Percentiles rank a stretch among this genome's conserved stretches.
Evolutionary conservation across 1,139 yeast species (phyloP).

Genomic region (Waltiozyma sp.): DNA sequence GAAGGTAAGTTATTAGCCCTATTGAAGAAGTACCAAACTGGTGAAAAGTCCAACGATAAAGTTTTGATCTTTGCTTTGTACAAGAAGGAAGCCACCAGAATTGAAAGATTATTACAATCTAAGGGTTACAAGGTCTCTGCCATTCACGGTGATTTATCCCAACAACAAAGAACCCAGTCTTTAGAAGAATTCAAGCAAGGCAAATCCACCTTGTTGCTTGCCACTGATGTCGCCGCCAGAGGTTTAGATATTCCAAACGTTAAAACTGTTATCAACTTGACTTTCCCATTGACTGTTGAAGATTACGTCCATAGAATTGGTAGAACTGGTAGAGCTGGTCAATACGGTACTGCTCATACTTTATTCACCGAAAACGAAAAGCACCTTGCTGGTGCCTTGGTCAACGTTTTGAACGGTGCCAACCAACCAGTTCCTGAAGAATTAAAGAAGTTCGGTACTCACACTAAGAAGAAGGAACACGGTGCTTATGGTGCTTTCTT

Average conservation of each 20-base stretch:
- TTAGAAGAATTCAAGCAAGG: constrained; percentile 80
- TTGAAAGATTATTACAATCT: constrained; percentile 64
- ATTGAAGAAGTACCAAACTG: constrained; percentile 64
- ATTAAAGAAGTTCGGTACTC: constrained; percentile 88
- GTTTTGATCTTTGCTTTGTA: constrained; percentile 86
- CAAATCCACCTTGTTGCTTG: constrained; percentile 62
- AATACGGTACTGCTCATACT: constrained; percentile 88
- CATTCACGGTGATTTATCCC: constrained; percentile 91
- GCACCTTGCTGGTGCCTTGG: constrained; percentile 90
- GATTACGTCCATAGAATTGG: constrained; percentile 98
- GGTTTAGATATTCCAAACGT: constrained; percentile 98
- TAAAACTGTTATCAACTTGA: constrained; percentile 87
- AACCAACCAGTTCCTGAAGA: constrained; percentile 97
- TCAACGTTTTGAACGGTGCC: constrained; percentile 87
- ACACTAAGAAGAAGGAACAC: constrained; percentile 94
- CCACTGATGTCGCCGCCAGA: constrained; percentile 98
- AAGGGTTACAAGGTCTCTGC: constrained; percentile 82
- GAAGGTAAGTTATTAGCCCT: constrained; percentile 66
- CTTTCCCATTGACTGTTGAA: constrained; percentile 95
- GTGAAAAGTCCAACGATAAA: constrained; percentile 58
- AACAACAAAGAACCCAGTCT: constrained; percentile 85
- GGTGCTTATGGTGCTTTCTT: constrained; percentile 94
- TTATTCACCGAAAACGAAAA: constrained; percentile 95
- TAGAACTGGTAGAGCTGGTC: constrained; percentile 98
- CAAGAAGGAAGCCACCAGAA: constrained; percentile 91